These are phyloP conservation scores for Suillus alpinus DNA, from an alignment of 768 basidiomycete species.

Conservation along the genomic window DNA sequence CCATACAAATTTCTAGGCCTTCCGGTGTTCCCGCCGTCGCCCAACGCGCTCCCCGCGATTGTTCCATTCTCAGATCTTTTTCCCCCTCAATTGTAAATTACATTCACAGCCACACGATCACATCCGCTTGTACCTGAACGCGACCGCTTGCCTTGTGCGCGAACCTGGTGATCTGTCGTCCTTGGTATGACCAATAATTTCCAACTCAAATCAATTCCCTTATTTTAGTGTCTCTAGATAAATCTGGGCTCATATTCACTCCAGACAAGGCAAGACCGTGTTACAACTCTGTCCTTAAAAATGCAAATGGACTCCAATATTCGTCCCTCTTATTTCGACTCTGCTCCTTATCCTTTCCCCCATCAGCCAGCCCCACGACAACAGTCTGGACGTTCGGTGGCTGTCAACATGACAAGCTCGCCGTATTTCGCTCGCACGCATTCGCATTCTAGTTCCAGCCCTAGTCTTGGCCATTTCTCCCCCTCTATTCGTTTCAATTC, in stretches of 20 bases:
- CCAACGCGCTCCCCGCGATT: constrained; percentile 18
- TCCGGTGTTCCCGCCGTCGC: constrained; percentile 7
- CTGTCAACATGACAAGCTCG: constrained; percentile 22
- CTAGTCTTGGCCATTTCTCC: constrained; percentile 20
- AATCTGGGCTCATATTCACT: constrained; percentile 12
- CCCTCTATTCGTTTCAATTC: constrained; percentile 15
- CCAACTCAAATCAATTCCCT: constrained; percentile 32
- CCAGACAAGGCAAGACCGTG: constrained; percentile 8
- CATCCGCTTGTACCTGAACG: constrained; percentile 28
- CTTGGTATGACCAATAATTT: constrained; percentile 34
- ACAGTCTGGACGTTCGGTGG: constrained; percentile 6
- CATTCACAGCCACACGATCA: constrained; percentile 34
- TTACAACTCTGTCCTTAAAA: constrained; percentile 23
- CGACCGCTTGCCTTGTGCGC: constrained; percentile 28
- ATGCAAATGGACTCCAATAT: constrained; percentile 24
- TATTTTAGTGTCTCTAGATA: constrained; percentile 23
- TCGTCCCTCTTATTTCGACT: constrained; percentile 21
- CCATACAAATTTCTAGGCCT: not conserved
- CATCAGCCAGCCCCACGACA: constrained; percentile 6
- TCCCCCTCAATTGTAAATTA: constrained; percentile 25
- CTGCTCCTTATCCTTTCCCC: constrained; percentile 14
- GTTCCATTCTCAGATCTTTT: constrained; percentile 15
- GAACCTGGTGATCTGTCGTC: constrained; percentile 20
- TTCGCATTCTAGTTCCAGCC: constrained; percentile 15
- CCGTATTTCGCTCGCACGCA: constrained; percentile 21